A percentile compares a stretch with the other conserved stretches of the same genome.
Evolutionary conservation across 2,329 filamentous ascomycete genomes (phyloP).

Genomic region (Paecilomyces variotii): DNA sequence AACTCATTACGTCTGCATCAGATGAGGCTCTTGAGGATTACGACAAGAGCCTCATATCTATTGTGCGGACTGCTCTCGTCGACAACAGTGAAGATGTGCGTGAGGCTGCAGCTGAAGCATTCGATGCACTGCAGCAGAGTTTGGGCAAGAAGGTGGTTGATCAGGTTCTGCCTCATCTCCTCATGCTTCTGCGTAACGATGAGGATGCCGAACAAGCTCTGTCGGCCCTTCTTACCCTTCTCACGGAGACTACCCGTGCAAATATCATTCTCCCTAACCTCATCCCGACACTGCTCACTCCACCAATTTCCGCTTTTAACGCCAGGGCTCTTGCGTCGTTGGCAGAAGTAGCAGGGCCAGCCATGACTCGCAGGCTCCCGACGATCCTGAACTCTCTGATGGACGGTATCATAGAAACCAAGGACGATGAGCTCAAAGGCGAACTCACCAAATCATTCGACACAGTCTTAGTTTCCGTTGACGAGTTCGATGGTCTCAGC

Average conservation of each 20-base stretch:
- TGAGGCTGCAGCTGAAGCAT: constrained; percentile 93
- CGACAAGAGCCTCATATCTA: constrained; percentile 88
- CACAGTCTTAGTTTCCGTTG: constrained; percentile 81
- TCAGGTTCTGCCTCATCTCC: constrained; percentile 85
- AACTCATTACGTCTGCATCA: constrained; percentile 83
- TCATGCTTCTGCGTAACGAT: constrained; percentile 80
- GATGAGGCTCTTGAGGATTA: constrained; percentile 86
- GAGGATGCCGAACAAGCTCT: constrained; percentile 86
- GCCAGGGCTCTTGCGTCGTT: constrained; percentile 88
- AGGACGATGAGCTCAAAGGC: constrained; percentile 62
- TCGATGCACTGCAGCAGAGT: constrained; percentile 88
- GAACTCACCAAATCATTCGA: constrained; percentile 80
- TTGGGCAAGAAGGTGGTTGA: constrained; percentile 92
- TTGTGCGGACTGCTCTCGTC: constrained; percentile 85
- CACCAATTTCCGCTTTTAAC: constrained; percentile 90
- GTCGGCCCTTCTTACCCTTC: constrained; percentile 81
- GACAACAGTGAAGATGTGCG: constrained; percentile 84
- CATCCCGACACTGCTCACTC: constrained; percentile 81
- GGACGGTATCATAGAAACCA: constrained; percentile 72
- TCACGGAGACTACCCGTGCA: constrained; percentile 86
- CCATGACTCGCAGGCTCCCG: constrained; percentile 85
- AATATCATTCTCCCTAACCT: constrained; percentile 96
- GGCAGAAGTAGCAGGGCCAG: constrained; percentile 78
- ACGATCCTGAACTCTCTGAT: constrained; percentile 88
- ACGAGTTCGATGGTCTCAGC: constrained; percentile 93